phyloP scores from a whole-genome alignment of 139 green algal species.

The Spirogloea muscicola region DNA sequence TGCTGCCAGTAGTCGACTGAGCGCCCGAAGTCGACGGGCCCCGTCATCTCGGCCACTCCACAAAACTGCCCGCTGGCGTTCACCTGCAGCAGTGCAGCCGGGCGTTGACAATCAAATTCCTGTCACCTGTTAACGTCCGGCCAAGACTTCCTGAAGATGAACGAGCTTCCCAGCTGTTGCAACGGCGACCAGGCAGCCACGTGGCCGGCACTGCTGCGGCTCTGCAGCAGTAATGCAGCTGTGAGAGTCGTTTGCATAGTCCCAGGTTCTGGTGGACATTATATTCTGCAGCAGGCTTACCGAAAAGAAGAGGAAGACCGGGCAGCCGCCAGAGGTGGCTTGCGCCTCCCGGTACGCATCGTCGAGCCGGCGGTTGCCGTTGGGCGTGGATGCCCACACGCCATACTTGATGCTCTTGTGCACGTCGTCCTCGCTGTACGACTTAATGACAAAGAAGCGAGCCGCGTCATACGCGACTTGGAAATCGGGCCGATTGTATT shows the following conservation, averaged over 20 bases:
- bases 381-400: slow-evolving; percentile 43
- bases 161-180: too few relatives aligned
- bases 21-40: slow-evolving; percentile 28
- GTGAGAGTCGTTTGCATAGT: too few relatives aligned
- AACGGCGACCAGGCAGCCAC: too few relatives aligned
- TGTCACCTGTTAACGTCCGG: too few relatives aligned
- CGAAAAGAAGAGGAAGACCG: slow-evolving; percentile 47
- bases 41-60: slow-evolving; percentile 51
- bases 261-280: too few relatives aligned
- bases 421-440: slow-evolving; percentile 53
- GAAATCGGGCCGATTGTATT: slow-evolving; percentile 45
- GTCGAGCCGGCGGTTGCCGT: slow-evolving; percentile 44
- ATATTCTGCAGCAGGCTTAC: too few relatives aligned
- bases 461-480: slow-evolving; percentile 15
- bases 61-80: slow-evolving; percentile 54
- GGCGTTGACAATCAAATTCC: too few relatives aligned
- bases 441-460: slow-evolving; percentile 54
- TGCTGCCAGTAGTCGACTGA: slow-evolving; percentile 44
- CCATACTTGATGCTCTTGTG: slow-evolving; percentile 55
- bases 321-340: too few relatives aligned
- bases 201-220: too few relatives aligned
- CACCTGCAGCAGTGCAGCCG: too few relatives aligned
- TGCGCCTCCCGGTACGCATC: slow-evolving; percentile 38
- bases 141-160: too few relatives aligned
- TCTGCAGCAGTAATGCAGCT: too few relatives aligned